Evolutionary conservation across 1,284 basidiomycete genomes (phyloP).

Genomic region (Ceratobasidium sp.): DNA sequence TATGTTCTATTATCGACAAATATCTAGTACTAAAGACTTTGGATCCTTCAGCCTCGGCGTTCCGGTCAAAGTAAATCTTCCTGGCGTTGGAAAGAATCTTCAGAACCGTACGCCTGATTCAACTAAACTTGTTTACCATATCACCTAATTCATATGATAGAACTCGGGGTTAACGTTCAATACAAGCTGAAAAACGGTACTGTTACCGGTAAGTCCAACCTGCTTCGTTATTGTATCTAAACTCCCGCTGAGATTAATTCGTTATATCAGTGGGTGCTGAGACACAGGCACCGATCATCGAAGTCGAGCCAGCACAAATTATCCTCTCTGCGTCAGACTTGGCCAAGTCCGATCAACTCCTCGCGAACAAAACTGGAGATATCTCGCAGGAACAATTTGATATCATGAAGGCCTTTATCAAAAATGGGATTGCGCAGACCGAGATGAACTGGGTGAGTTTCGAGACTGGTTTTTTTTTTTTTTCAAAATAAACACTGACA

Average conservation of each 20-base stretch:
- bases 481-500: no score
- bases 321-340: constrained; percentile 29
- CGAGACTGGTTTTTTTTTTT: no score
- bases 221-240: neutral
- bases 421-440: constrained; percentile 17
- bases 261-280: constrained; percentile 16
- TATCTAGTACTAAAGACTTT: neutral
- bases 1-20: neutral
- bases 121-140: neutral
- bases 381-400: constrained; percentile 38
- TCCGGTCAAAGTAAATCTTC: constrained; percentile 53
- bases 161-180: constrained; percentile 34
- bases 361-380: constrained; percentile 22
- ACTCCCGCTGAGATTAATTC: neutral
- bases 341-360: constrained; percentile 27
- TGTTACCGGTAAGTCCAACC: neutral
- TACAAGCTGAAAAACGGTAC: constrained; percentile 24
- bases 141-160: neutral
- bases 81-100: constrained; percentile 61
- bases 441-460: constrained; percentile 37
- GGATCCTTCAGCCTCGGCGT: constrained; percentile 47
- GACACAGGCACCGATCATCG: constrained; percentile 37
- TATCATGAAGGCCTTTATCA: constrained; percentile 23
- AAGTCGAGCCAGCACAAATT: constrained; percentile 31
- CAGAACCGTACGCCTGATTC: constrained; percentile 55